These are phyloP conservation scores for Polyporus tsugae DNA, from an alignment of 1,284 basidiomycete genomes.

Conservation along the genomic window DNA sequence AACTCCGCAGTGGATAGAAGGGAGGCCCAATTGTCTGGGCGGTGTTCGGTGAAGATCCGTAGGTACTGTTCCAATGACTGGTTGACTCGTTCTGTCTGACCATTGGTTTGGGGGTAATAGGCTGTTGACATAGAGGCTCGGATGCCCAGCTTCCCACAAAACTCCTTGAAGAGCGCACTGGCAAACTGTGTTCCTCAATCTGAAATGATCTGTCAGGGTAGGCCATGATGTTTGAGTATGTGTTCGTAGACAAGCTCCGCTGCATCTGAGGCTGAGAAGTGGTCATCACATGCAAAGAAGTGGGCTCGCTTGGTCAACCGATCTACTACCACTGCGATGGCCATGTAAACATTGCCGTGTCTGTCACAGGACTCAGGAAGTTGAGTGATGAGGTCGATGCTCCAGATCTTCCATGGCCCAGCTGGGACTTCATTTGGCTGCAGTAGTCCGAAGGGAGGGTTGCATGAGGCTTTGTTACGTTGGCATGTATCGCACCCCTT, in stretches of 20 bases:
- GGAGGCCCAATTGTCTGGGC: constrained; percentile 15
- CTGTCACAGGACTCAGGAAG: not conserved
- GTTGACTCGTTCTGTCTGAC: constrained; percentile 43
- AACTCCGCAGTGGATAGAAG: constrained; percentile 9
- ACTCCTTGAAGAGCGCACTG: constrained; percentile 14
- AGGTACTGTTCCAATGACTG: constrained; percentile 40
- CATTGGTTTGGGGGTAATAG: constrained; percentile 43
- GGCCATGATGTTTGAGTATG: constrained; percentile 26
- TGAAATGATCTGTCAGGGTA: constrained; percentile 44
- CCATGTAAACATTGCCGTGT: not conserved
- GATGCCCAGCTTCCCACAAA: constrained; percentile 21
- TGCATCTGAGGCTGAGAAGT: not conserved
- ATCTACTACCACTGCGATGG: not conserved
- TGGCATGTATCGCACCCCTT: no score
- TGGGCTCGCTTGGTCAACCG: not conserved
- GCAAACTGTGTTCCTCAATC: constrained; percentile 49
- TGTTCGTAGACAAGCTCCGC: not conserved
- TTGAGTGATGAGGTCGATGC: not conserved
- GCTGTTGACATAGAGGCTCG: constrained; percentile 31
- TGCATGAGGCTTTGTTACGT: no score
- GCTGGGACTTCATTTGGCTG: no score
- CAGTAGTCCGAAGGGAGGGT: no score
- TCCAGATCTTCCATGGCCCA: no score
- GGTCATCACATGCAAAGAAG: not conserved
- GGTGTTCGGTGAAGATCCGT: constrained; percentile 22